These are phyloP conservation scores for Penicillium brasilianum DNA, from an alignment of 2,329 filamentous ascomycete genomes.

Conservation along the genomic window DNA sequence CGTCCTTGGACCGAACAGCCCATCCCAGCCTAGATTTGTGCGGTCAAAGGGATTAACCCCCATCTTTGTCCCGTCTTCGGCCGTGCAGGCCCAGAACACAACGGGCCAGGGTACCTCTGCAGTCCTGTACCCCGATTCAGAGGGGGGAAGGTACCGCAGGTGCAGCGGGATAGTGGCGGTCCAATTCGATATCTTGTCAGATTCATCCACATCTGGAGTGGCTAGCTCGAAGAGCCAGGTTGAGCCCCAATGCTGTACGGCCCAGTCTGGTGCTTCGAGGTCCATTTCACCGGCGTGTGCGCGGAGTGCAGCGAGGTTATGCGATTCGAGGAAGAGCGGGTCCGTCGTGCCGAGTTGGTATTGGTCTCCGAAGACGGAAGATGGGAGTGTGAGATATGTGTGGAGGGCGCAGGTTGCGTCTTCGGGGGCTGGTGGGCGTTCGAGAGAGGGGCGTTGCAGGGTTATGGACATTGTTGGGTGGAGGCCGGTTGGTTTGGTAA, in stretches of 20 bases:
- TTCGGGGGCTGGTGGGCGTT: slow-evolving; percentile 53
- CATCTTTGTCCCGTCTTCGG: slow-evolving; percentile 66
- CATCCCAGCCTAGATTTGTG: slow-evolving; percentile 82
- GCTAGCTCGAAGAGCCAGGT: slow-evolving; percentile 75
- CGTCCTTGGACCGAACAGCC: slow-evolving; percentile 74
- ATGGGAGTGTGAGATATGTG: slow-evolving; percentile 82
- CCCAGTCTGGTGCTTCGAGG: slow-evolving; percentile 87
- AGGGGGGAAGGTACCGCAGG: slow-evolving; percentile 77
- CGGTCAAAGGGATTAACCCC: slow-evolving; percentile 82
- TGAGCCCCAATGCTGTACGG: slow-evolving; percentile 77
- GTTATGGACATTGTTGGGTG: slow-evolving; percentile 79
- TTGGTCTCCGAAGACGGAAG: slow-evolving; percentile 79
- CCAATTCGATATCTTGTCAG: slow-evolving; percentile 31
- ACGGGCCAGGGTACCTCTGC: slow-evolving; percentile 76
- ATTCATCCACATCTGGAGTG: slow-evolving; percentile 48
- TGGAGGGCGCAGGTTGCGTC: slow-evolving; percentile 72
- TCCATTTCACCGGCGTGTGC: slow-evolving; percentile 79
- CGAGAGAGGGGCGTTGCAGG: slow-evolving; percentile 58
- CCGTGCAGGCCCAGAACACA: slow-evolving; percentile 88
- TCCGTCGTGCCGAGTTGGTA: slow-evolving; percentile 71
- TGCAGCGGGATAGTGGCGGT: slow-evolving; percentile 73
- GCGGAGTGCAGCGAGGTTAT: slow-evolving; percentile 73
- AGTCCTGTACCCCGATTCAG: slow-evolving; percentile 58
- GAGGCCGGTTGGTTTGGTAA: slow-evolving; percentile 75
- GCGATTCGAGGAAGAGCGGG: slow-evolving; percentile 75